A percentile compares a stretch with the other conserved stretches of the same genome.
These are phyloP conservation scores for Entophlyctis helioformis DNA, from an alignment of 192 early-diverging fungal species.

Conservation along the genomic window DNA sequence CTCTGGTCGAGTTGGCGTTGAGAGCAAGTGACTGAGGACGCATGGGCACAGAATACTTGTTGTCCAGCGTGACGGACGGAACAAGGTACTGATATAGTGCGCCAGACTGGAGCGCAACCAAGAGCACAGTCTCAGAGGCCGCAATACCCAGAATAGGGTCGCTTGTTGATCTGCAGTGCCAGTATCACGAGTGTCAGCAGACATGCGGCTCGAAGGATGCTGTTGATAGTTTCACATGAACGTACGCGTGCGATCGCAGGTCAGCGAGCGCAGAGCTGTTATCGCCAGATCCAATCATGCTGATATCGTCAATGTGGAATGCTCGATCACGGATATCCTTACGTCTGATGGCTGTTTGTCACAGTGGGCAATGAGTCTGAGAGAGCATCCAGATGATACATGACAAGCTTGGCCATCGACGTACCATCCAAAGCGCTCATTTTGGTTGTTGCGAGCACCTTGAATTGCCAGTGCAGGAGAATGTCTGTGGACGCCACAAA, in stretches of 20 bases:
- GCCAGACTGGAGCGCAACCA: constrained; percentile 37
- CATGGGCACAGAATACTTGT: constrained; percentile 24
- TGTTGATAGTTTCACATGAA: no score
- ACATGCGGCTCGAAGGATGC: no score
- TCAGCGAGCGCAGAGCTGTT: neutral
- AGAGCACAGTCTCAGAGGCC: constrained; percentile 21
- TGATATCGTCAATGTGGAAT: constrained; percentile 43
- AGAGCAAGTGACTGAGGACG: constrained; percentile 21
- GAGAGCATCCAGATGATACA: no score
- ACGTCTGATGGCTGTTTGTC: constrained; percentile 16
- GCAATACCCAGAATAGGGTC: constrained; percentile 35
- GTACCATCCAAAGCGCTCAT: neutral
- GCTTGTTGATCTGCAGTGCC: constrained; percentile 11
- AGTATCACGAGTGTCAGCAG: neutral
- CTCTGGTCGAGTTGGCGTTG: constrained; percentile 28
- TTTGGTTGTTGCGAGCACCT: constrained; percentile 8
- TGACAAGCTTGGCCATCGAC: neutral
- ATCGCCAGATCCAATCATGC: constrained; percentile 8
- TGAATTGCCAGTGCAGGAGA: constrained; percentile 38
- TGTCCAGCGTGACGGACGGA: constrained; percentile 34
- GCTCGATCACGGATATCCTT: constrained; percentile 26
- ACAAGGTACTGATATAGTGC: constrained; percentile 29
- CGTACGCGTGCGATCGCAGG: no score
- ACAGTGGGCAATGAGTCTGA: no score
- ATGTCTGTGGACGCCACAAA: constrained; percentile 29